phyloP scores from a whole-genome alignment of 2,329 filamentous ascomycete species.

The Coccinonectria pachysandricola region DNA sequence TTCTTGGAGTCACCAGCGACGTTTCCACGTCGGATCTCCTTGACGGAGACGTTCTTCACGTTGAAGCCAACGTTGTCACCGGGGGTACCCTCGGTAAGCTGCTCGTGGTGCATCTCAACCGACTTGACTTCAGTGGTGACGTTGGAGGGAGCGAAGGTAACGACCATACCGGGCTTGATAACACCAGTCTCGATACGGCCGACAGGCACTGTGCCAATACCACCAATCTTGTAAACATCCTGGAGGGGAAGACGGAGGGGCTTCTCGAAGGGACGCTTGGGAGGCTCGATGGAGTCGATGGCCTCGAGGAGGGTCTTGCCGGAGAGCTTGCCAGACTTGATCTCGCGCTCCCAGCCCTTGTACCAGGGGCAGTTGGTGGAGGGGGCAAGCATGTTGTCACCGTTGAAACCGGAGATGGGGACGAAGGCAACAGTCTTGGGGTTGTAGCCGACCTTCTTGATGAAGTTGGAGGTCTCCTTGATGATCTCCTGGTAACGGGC shows the following conservation, averaged over 20 bases:
- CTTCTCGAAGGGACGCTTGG: constrained; percentile 94
- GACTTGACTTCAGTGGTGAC: constrained; percentile 99
- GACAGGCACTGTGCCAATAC: constrained; percentile 99
- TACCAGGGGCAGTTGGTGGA: constrained; percentile 98
- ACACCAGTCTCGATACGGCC: constrained; percentile 99
- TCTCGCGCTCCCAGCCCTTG: constrained; percentile 99
- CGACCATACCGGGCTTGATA: constrained; percentile 86
- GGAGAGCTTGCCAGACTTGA: constrained; percentile 70
- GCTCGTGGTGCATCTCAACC: constrained; percentile 99
- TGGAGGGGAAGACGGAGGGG: constrained; percentile 99
- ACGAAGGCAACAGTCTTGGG: constrained; percentile 98
- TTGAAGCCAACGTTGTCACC: constrained; percentile 99
- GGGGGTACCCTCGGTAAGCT: constrained; percentile 87
- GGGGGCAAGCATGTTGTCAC: constrained; percentile 95
- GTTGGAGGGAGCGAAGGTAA: constrained; percentile 96
- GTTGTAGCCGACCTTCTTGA: constrained; percentile 99
- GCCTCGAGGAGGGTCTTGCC: constrained; percentile 99
- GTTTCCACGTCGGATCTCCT: constrained; percentile 99
- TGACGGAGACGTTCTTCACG: constrained; percentile 99
- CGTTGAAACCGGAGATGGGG: constrained; percentile 99
- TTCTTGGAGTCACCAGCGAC: constrained; percentile 99
- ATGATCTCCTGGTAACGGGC: constrained; percentile 96
- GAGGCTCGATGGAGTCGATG: constrained; percentile 91
- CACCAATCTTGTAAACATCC: constrained; percentile 99
- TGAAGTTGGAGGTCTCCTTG: constrained; percentile 99